phyloP scores from a whole-genome alignment of 768 basidiomycete species.

The Leccinum fibrillosum region DNA sequence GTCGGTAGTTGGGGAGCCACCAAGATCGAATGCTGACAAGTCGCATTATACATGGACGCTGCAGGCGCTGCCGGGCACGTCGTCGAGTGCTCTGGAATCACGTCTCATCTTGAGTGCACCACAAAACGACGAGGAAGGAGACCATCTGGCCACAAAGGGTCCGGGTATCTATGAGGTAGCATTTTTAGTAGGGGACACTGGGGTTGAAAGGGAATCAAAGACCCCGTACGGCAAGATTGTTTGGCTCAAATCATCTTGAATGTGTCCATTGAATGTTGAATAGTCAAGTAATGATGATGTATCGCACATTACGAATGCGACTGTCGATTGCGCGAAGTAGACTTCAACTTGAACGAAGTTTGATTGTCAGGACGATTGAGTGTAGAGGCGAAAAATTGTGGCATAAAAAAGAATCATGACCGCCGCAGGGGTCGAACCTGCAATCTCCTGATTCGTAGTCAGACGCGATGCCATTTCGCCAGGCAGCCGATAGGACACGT shows the following conservation, averaged over 20 bases:
- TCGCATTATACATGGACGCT: conserved; percentile 42
- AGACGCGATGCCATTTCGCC: conserved; percentile 95
- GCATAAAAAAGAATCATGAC: too few relatives aligned
- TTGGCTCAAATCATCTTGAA: conserved; percentile 30
- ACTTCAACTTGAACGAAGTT: too few relatives aligned
- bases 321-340: not conserved
- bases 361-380: too few relatives aligned
- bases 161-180: conserved; percentile 53
- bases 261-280: not conserved
- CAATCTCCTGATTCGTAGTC: conserved; percentile 94
- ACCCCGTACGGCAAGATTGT: conserved; percentile 53
- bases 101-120: conserved; percentile 39
- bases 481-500: conserved; percentile 37
- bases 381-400: too few relatives aligned
- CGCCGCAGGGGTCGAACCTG: conserved; percentile 78
- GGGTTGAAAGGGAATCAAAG: conserved; percentile 28
- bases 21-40: conserved; percentile 24
- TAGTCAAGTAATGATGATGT: not conserved
- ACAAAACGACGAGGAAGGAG: conserved; percentile 32
- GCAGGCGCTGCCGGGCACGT: conserved; percentile 28
- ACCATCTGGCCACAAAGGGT: conserved; percentile 28
- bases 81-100: conserved; percentile 11
- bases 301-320: not conserved
- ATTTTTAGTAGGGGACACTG: conserved; percentile 37
- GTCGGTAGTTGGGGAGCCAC: conserved; percentile 44